phyloP scores from a whole-genome alignment of 768 basidiomycete genomes.

The Xerocomellus dryophilus region DNA sequence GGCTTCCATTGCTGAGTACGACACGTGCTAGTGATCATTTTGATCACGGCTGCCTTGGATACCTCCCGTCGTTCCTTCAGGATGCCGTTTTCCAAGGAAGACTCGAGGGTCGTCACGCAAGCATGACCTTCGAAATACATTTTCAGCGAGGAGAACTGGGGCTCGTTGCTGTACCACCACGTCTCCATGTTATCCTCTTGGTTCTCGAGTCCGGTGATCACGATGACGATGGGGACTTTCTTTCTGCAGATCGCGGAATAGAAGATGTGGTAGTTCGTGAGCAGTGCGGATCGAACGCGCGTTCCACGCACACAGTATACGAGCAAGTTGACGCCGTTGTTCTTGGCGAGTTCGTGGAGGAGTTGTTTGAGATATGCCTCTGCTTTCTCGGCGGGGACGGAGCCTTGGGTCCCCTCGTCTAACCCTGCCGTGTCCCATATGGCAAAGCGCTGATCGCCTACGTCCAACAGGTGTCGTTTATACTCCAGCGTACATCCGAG shows the following conservation, averaged over 20 bases:
- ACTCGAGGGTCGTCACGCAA: constrained; percentile 33
- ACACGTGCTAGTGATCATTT: constrained; percentile 21
- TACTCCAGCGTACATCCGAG: constrained; percentile 37
- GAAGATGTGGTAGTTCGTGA: constrained; percentile 41
- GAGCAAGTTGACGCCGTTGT: constrained; percentile 39
- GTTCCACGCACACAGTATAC: constrained; percentile 42
- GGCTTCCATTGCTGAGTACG: constrained; percentile 28
- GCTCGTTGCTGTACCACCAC: constrained; percentile 31
- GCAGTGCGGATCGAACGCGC: constrained; percentile 32
- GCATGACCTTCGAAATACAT: constrained; percentile 33
- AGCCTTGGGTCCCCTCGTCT: constrained; percentile 28
- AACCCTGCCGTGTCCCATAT: constrained; percentile 37
- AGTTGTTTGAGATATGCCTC: constrained; percentile 33
- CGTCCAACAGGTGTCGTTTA: constrained; percentile 19
- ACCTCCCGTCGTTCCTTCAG: constrained; percentile 19
- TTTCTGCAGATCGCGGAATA: constrained; percentile 39
- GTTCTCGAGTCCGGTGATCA: constrained; percentile 42
- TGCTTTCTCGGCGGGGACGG: constrained; percentile 31
- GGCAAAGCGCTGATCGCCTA: constrained; percentile 19
- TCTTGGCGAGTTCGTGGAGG: constrained; percentile 33
- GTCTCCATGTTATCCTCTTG: constrained; percentile 33
- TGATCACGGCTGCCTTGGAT: constrained; percentile 23
- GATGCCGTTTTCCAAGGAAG: constrained; percentile 6
- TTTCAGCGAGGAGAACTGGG: constrained; percentile 19
- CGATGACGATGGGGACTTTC: constrained; percentile 39